Base-by-base conservation (phyloP, 257 asterid species). In the Lithospermum erythrorhizon region DNA sequence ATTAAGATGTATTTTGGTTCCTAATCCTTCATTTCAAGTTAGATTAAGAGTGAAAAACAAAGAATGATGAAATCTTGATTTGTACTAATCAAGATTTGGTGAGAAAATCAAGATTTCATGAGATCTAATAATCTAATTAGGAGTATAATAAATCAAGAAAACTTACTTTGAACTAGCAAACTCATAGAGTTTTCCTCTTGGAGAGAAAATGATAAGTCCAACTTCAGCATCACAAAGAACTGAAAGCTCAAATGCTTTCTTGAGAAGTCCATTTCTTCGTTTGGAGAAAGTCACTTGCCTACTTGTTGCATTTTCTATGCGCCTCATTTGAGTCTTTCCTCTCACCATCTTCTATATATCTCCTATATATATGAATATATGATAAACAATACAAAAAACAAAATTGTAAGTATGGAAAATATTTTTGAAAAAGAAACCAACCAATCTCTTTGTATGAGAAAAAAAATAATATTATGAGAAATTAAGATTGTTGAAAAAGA, bases 311-410 rank as follows among this genome's bases (percentile, higher is more conserved):
- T 87, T 85, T 63, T 90, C 97, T 59, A 90, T 90, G 59, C 90
- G 94, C 90, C 87, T 70, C 95, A 90, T 81, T 87, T 87, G 85
- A 27, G 97, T 90, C 65, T 90, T 90, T 15, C 97, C 97, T 66
- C 97, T 66, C 77, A 85, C 97, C 97, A 90, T 90, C 58, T 68
- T 18, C 37, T 8, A 10, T 23, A n/a, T 8, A 35, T 35, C 47
- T 35, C 67, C 62, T 61, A 27, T 5, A 27, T n/a, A 27, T 55
- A 21, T 47, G n/a, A n/a, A n/a, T n/a, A 9, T 41, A 57, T 59
- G 59, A 20, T 25, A 1, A 41, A 41, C 2, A 11, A 41, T 11
- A 11, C 1, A 1, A 41, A 41, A 41, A 41, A 41, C 3, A 35
- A 35, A 6, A 35, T 6, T 35, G 9, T 35, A 35, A 35, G 47